These are phyloP conservation scores for Russula griseocarnosa DNA, from an alignment of 768 basidiomycete species.

Conservation along the genomic window DNA sequence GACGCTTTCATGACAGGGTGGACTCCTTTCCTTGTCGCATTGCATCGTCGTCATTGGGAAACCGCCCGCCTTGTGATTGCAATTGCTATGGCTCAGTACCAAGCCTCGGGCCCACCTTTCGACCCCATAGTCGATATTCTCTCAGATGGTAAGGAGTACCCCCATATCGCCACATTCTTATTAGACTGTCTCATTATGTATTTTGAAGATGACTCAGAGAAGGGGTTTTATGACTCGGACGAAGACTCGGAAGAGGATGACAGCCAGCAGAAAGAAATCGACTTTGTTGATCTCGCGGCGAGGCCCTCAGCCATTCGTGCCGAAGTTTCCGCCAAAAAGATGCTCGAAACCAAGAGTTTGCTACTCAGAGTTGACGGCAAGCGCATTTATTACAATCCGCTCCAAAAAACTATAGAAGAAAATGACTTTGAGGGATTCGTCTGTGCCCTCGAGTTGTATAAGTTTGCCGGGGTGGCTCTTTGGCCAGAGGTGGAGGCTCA, in stretches of 20 bases:
- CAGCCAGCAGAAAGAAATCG: conserved; percentile 41
- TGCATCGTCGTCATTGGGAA: conserved; percentile 49
- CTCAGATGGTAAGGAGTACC: conserved; percentile 31
- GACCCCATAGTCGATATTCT: conserved; percentile 31
- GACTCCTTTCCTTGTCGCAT: conserved; percentile 49
- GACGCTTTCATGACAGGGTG: conserved; percentile 36
- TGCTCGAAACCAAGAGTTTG: conserved; percentile 33
- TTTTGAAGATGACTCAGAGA: conserved; percentile 16
- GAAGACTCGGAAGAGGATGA: conserved; percentile 32
- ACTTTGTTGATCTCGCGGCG: conserved; percentile 52
- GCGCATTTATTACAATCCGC: conserved; percentile 25
- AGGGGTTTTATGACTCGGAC: conserved; percentile 35
- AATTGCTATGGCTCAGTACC: conserved; percentile 53
- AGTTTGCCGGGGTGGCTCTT: conserved; percentile 34
- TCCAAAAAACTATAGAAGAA: conserved; percentile 41
- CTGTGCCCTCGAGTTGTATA: conserved; percentile 45
- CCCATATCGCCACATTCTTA: conserved; percentile 30
- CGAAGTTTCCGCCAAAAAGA: conserved; percentile 37
- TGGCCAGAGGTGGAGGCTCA: conserved; percentile 26
- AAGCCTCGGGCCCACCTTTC: conserved; percentile 37
- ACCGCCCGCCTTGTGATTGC: conserved; percentile 57
- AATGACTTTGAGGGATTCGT: conserved; percentile 51
- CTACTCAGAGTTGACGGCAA: conserved; percentile 11
- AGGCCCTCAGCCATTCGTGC: conserved; percentile 44
- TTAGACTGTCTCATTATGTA: neutral